phyloP scores from a whole-genome alignment of 805 yeast species.

The Barnettozyma sp. region DNA sequence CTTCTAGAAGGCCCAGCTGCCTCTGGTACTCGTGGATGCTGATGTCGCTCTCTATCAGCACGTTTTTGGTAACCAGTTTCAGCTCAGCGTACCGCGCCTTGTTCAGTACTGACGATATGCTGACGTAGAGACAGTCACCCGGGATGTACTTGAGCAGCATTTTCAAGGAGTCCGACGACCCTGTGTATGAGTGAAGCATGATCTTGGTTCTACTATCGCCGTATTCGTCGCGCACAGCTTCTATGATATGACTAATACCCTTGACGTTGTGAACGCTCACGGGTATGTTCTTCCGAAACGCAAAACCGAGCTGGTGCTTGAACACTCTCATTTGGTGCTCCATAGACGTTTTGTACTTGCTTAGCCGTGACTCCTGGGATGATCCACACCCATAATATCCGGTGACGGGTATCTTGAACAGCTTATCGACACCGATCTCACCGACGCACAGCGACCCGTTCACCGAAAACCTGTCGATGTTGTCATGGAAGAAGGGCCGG shows the following conservation, averaged over 20 bases:
- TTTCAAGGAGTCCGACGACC: conserved; percentile 63
- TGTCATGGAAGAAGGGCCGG: conserved; percentile 30
- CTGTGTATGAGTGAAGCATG: conserved; percentile 81
- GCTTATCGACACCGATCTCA: conserved; percentile 85
- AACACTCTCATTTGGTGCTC: conserved; percentile 61
- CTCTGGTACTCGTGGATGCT: conserved; percentile 10
- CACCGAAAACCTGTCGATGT: conserved; percentile 7
- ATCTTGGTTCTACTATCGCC: conserved; percentile 31
- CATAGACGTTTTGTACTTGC: conserved; percentile 49
- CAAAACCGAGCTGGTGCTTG: conserved; percentile 44
- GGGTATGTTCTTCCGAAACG: conserved; percentile 40
- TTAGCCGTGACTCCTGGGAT: conserved; percentile 20
- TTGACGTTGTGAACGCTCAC: conserved; percentile 84
- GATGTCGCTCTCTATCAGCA: conserved; percentile 22
- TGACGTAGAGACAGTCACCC: conserved; percentile 6
- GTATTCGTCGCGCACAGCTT: conserved; percentile 28
- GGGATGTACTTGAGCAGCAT: conserved; percentile 32
- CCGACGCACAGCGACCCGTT: conserved; percentile 50
- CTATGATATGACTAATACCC: conserved; percentile 57
- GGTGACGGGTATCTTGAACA: conserved; percentile 56
- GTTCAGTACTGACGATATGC: conserved; percentile 6
- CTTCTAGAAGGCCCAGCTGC: conserved; percentile 7
- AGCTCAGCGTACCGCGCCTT: conserved; percentile 6
- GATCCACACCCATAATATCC: conserved; percentile 43
- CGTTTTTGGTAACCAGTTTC: neutral